Base-by-base conservation (phyloP, 768 basidiomycete species). In the Amanita brunnescens region DNA sequence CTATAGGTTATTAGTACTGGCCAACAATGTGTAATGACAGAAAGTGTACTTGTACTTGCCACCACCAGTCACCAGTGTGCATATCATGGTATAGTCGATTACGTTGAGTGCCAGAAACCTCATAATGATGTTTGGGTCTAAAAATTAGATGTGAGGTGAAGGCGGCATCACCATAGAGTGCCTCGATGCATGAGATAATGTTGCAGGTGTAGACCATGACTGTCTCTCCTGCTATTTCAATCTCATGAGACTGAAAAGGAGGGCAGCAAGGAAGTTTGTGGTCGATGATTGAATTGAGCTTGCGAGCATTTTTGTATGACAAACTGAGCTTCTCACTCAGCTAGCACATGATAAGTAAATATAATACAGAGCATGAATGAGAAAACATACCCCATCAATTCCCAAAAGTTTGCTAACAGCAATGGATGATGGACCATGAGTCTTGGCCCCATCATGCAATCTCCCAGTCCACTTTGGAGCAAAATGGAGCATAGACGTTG, bases 31-130 rank as follows among this genome's bases (percentile, higher is more conserved):
- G n/a, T n/a, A n/a, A n/a, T n/a, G n/a, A n/a, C n/a, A 23, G 53
- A n/a, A n/a, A n/a, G n/a, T n/a, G n/a, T 55, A 76, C 76, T 63
- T 78, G 77, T 1, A 64, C 70, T 8, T 45, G 42, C 75, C 76
- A 78, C 77, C 76, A 78, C 77, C 77, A 79, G 42, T 69, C 65
- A 0, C 70, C 74, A 0, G 73, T 77, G 34, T 75, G 63, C 67
- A 77, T 69, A 40, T 77, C 73, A 55, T 67, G 61, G 38, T 10
- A 49, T 3, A 49, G 2, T 14, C 47, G 32, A 2, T 5, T 2
- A 5, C 20, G 23, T 8, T 23, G 5, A 21, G 12, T 13, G 2
- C 32, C 45, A 33, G 9, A 2, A 6, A 5, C 14, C 6, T 14
- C 6, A 9, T 33, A 47, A 20, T 47, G 45, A 3, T 3, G 45